Conservation (phyloP, 139 green algal species). For the Gonium pectorale region DNA sequence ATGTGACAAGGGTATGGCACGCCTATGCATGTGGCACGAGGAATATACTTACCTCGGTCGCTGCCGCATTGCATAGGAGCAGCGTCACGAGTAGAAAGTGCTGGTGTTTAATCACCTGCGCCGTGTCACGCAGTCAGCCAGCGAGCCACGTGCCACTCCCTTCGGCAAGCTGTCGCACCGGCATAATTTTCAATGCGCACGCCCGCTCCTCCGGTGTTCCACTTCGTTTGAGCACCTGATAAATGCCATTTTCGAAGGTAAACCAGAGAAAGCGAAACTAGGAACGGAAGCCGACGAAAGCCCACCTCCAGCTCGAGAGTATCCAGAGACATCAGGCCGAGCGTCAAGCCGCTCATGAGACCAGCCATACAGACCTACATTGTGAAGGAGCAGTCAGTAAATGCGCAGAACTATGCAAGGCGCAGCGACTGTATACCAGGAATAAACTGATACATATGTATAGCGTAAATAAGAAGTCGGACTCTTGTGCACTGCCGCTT, state of each 20-base stretch:
- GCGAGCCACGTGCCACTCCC: no score
- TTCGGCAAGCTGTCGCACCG: slow-evolving; percentile 18
- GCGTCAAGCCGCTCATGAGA: slow-evolving; percentile 80
- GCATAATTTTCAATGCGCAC: slow-evolving; percentile 59
- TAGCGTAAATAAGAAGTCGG: slow-evolving; percentile 35
- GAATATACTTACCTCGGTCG: slow-evolving; percentile 61
- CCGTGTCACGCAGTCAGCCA: neutral
- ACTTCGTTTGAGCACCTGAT: slow-evolving; percentile 74
- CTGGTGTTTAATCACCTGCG: slow-evolving; percentile 63
- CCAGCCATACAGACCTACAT: no score
- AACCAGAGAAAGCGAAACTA: no score
- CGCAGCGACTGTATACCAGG: slow-evolving; percentile 57
- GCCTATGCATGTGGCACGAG: neutral
- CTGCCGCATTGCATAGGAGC: slow-evolving; percentile 77
- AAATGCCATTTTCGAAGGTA: neutral
- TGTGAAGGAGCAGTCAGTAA: no score
- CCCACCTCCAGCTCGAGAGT: slow-evolving; percentile 77
- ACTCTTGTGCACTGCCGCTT: neutral
- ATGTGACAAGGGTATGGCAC: no score
- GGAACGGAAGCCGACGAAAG: no score
- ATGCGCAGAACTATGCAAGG: no score
- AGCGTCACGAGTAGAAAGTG: slow-evolving; percentile 80
- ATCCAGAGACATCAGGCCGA: slow-evolving; percentile 80
- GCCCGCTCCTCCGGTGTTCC: slow-evolving; percentile 65
- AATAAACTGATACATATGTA: slow-evolving; percentile 47